These are phyloP conservation scores for Pyricularia pennisetigena DNA, from an alignment of 2,329 filamentous ascomycete genomes.

Conservation along the genomic window DNA sequence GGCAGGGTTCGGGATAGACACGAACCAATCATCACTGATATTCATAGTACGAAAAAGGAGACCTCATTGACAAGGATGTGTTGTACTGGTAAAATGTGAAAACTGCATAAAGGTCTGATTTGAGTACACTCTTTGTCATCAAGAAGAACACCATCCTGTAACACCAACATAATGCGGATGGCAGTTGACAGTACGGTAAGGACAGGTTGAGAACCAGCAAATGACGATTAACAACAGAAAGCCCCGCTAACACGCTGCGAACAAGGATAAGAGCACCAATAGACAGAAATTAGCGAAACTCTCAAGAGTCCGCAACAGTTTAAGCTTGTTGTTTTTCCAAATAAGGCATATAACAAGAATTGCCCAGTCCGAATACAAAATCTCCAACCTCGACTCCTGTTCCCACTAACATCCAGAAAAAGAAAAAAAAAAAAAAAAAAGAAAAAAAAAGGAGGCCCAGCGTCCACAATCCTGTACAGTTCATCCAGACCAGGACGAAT, in stretches of 20 bases:
- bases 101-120: too few relatives aligned
- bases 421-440: too few relatives aligned
- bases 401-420: background rate
- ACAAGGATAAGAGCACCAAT: background rate
- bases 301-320: background rate
- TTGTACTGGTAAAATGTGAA: too few relatives aligned
- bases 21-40: background rate
- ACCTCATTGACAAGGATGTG: too few relatives aligned
- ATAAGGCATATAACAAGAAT: background rate
- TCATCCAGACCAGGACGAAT: background rate
- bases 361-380: background rate
- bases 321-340: background rate
- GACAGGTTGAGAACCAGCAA: background rate
- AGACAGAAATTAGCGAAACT: background rate
- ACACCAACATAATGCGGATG: background rate
- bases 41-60: background rate
- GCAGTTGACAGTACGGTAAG: background rate
- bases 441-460: background rate
- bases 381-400: background rate
- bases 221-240: background rate
- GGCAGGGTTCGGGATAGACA: background rate
- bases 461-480: background rate
- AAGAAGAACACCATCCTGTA: background rate
- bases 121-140: background rate
- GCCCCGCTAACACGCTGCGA: background rate